phyloP scores from a whole-genome alignment of 2,329 filamentous ascomycete genomes.

The Coniella lustricola region DNA sequence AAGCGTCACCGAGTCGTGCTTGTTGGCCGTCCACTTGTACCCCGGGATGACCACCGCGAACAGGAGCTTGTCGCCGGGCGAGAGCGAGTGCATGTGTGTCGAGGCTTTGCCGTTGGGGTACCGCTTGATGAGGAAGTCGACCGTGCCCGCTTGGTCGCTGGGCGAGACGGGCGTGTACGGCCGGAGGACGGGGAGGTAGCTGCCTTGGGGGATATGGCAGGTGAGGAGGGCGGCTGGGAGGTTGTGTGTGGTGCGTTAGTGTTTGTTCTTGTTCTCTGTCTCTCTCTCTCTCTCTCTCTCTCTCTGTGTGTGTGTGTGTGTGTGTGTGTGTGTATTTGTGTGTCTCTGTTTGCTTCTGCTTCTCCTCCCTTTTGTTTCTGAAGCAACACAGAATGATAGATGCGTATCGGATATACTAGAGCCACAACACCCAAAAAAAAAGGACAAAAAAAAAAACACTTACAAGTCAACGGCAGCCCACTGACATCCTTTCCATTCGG shows the following conservation, averaged over 20 bases:
- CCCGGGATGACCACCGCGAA: conserved; percentile 49
- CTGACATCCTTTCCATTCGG: conserved; percentile 38
- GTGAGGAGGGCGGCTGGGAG: conserved; percentile 49
- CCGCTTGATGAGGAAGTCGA: conserved; percentile 61
- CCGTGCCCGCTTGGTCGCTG: conserved; percentile 46
- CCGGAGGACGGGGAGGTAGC: conserved; percentile 51
- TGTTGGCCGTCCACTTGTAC: conserved; percentile 46
- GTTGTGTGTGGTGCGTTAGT: no score
- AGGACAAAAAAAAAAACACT: conserved; percentile 13
- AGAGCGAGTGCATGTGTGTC: conserved; percentile 57
- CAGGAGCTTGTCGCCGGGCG: conserved; percentile 53
- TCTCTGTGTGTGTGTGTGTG: no score
- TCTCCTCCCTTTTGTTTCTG: no score
- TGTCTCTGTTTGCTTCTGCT: no score
- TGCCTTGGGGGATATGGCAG: conserved; percentile 49
- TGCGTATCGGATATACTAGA: no score
- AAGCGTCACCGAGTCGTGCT: conserved; percentile 47
- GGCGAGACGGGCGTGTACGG: conserved; percentile 58
- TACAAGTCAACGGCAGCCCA: conserved; percentile 45
- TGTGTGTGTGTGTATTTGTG: no score
- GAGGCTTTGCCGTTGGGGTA: conserved; percentile 61
- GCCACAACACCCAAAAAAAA: no score
- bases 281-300: no score
- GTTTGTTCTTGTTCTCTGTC: no score
- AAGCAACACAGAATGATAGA: no score